phyloP scores from a whole-genome alignment of 139 green algal genomes.

The Zygnema cylindricum region DNA sequence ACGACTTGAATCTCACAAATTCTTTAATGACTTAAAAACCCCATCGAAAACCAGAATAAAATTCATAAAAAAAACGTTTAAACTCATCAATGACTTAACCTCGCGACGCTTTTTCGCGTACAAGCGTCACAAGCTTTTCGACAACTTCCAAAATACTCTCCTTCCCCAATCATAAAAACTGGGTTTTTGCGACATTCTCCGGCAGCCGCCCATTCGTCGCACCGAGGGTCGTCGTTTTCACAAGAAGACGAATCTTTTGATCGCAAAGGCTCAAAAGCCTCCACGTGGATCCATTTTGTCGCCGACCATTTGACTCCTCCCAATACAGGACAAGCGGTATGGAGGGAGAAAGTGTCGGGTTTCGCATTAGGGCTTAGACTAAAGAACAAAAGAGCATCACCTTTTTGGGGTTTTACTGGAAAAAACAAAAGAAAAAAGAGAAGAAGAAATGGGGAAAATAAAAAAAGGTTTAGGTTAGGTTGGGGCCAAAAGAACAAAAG shows the following conservation, averaged over 20 bases:
- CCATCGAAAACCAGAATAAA: too few species aligned
- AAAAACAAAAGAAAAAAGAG: neutral
- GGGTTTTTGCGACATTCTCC: conserved; percentile 68
- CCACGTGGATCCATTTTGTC: conserved; percentile 87
- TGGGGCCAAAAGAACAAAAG: too few species aligned
- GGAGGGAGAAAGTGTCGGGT: conserved; percentile 53
- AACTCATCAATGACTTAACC: too few species aligned
- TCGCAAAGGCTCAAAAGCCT: neutral
- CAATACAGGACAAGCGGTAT: conserved; percentile 78
- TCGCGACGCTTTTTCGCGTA: too few species aligned
- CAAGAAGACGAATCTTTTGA: conserved; percentile 22
- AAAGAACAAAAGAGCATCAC: conserved; percentile 67
- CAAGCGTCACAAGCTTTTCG: conserved; percentile 14
- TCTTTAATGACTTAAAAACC: too few species aligned
- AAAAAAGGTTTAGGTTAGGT: too few species aligned
- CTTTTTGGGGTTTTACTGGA: conserved; percentile 64
- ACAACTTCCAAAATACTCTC: neutral
- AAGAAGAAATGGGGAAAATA: neutral
- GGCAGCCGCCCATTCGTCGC: conserved; percentile 60
- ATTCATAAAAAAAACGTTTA: too few species aligned
- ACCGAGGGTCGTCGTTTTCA: conserved; percentile 56
- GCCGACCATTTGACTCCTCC: conserved; percentile 80
- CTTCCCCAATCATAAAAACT: conserved; percentile 61
- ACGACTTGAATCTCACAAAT: too few species aligned
- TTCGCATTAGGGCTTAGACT: conserved; percentile 43